Base-by-base conservation (phyloP, 495 filamentous ascomycete genomes). In the Collariella sp. region DNA sequence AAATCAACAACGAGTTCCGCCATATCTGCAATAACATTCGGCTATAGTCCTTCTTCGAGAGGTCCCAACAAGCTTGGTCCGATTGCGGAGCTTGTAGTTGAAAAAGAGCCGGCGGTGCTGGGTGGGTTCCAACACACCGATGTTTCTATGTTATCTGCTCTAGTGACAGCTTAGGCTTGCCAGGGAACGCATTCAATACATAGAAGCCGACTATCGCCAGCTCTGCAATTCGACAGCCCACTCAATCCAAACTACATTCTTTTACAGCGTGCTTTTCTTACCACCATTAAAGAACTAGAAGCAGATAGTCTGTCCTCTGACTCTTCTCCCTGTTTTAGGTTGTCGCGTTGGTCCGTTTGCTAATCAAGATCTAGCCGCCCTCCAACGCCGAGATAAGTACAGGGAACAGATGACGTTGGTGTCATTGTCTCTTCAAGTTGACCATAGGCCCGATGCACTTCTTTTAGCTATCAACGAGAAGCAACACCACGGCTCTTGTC, bases 21-120 rank as follows among this genome's bases (percentile, higher is more conserved):
- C 58, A 73, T 34, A 45, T 69, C 19, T 57, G 65, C 18, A 54
- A 50, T 9, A 55, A 64, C 5, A 24, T 77, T 1, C 39, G 50
- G 0, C 48, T 79, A 0, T 67, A 61, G 42, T 77, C 76, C n/a
- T 78, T 79, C 56, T 79, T 73, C 29, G 76, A 79, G 66, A 2
- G 39, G 58, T 20, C 57, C 51, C 31, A 76, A 72, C 1, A 29
- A 42, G 3, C 44, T 73, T 19, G 72, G 72, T 1, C 59, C 54
- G 19, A 61, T 12, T 41, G 57, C 55, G 20, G 42, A 47, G n/a
- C 35, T 74, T n/a, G 63, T 78, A 35, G 72, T 78, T 1, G 69
- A 74, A 4, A 71, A 64, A 41, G 66, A 74, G 15, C 76, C 73
- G 0, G 71, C 76, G 6, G 57, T 68, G 5, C 54, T 66, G 1